phyloP scores from a whole-genome alignment of 768 basidiomycete species.

The Astraeus odoratus region DNA sequence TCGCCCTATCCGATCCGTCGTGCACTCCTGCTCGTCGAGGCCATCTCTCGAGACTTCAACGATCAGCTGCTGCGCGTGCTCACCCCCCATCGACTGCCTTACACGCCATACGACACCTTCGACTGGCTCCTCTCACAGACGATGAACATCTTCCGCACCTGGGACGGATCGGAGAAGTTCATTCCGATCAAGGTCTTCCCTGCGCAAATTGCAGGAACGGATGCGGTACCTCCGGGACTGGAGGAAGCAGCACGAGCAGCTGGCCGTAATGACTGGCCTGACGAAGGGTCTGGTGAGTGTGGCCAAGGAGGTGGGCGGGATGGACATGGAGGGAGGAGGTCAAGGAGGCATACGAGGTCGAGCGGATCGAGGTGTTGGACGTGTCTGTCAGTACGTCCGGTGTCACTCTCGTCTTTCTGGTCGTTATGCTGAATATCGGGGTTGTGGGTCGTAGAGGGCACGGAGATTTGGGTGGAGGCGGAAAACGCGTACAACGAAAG shows the following conservation, averaged over 20 bases:
- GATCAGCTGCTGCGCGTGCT: no score
- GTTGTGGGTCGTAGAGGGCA: slow-evolving; percentile 69
- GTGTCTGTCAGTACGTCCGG: no score
- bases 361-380: slow-evolving; percentile 95
- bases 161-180: slow-evolving; percentile 88
- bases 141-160: no score
- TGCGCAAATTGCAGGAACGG: slow-evolving; percentile 83
- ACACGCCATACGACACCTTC: no score
- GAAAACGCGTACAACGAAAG: slow-evolving; percentile 98
- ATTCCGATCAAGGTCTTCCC: slow-evolving; percentile 93
- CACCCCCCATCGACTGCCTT: no score
- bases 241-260: slow-evolving; percentile 95
- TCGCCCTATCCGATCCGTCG: slow-evolving; percentile 96
- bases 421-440: slow-evolving; percentile 1
- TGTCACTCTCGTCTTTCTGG: no score
- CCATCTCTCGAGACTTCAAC: no score
- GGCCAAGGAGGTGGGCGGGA: slow-evolving; percentile 73
- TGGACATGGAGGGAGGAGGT: slow-evolving; percentile 99
- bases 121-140: no score
- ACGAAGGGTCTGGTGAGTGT: slow-evolving; percentile 75
- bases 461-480: slow-evolving; percentile 95
- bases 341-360: slow-evolving; percentile 91
- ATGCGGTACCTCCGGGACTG: slow-evolving; percentile 83
- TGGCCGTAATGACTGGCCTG: slow-evolving; percentile 95
- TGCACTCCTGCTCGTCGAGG: slow-evolving; percentile 88